These are phyloP conservation scores for Cocos nucifera DNA, from an alignment of 176 grass and related monocot genomes.

Conservation along the genomic window DNA sequence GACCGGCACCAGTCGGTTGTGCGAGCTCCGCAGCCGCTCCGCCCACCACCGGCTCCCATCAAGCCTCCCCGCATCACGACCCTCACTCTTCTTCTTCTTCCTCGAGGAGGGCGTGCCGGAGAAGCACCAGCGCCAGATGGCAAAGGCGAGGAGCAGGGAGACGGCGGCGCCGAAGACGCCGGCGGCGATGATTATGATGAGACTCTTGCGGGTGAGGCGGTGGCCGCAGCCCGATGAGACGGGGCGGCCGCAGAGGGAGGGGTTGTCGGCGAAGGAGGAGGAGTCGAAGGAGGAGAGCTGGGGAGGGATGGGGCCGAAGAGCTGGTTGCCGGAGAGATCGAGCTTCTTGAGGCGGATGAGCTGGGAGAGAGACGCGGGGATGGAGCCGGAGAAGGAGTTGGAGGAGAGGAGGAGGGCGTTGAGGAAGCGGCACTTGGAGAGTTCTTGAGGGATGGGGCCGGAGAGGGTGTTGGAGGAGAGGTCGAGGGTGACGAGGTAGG, in stretches of 20 bases:
- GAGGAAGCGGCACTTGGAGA: slow-evolving; percentile 4
- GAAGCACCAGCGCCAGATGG: slow-evolving; percentile 7
- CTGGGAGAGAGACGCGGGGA: slow-evolving; percentile 3
- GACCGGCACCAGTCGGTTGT: slow-evolving; percentile 15
- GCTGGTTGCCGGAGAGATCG: slow-evolving; percentile 11
- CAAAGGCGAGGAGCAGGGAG: slow-evolving; percentile 2
- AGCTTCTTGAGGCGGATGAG: background rate
- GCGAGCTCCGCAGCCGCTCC: slow-evolving; percentile 6
- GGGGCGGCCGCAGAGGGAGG: slow-evolving; percentile 5
- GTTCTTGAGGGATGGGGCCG: background rate
- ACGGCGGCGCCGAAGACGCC: slow-evolving; percentile 8
- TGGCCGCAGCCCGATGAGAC: background rate
- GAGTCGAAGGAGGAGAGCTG: background rate
- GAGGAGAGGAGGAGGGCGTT: slow-evolving; percentile 4
- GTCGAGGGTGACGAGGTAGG: slow-evolving; percentile 11
- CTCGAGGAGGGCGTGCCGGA: background rate
- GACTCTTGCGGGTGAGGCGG: background rate
- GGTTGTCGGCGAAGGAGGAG: background rate
- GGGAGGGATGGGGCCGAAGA: background rate
- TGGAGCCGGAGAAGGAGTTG: background rate
- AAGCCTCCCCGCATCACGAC: background rate
- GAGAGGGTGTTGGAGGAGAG: slow-evolving; percentile 7
- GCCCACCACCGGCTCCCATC: slow-evolving; percentile 5
- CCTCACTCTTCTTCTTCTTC: background rate
- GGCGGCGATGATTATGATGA: slow-evolving; percentile 17